A percentile compares a stretch with the other conserved stretches of the same genome.
Conservation (phyloP, 164 flowering plant species). For the Litsea cubeba region DNA sequence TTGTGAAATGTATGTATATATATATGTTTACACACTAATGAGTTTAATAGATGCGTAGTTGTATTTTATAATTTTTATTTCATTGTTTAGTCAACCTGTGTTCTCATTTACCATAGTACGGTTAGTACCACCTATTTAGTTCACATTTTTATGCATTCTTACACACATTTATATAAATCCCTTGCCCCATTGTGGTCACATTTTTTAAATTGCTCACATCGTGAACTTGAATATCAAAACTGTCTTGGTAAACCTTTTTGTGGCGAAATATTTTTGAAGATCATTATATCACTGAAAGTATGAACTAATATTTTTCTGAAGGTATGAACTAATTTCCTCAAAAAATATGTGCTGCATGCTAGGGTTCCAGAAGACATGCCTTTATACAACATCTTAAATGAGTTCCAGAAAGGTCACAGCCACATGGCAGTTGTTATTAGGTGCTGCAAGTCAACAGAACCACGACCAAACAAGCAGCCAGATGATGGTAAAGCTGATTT, state of each 20-base stretch:
- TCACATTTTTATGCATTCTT: background rate
- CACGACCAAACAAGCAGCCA: constrained; percentile 17
- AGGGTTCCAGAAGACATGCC: constrained; percentile 84
- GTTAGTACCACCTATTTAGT: no score
- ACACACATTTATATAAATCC: background rate
- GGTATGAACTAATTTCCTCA: background rate
- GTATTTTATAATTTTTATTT: no score
- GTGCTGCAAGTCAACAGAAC: constrained; percentile 29
- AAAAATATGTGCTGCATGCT: constrained; percentile 5
- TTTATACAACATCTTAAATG: constrained; percentile 86
- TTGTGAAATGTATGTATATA: no score
- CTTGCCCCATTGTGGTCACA: background rate
- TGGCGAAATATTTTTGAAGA: background rate
- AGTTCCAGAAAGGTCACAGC: constrained; percentile 98
- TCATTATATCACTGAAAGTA: background rate
- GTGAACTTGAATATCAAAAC: background rate
- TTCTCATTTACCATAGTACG: no score
- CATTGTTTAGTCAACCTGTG: no score
- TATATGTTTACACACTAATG: no score
- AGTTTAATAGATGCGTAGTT: no score
- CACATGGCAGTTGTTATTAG: constrained; percentile 95
- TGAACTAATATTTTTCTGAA: background rate
- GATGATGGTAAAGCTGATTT: constrained; percentile 30
- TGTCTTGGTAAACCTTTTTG: background rate
- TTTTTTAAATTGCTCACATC: background rate